Evolutionary conservation across 306 rosid genomes (phyloP), one percentile per base, ranked within the genome.

Genomic region (Amphicarpaea edgeworthii): DNA sequence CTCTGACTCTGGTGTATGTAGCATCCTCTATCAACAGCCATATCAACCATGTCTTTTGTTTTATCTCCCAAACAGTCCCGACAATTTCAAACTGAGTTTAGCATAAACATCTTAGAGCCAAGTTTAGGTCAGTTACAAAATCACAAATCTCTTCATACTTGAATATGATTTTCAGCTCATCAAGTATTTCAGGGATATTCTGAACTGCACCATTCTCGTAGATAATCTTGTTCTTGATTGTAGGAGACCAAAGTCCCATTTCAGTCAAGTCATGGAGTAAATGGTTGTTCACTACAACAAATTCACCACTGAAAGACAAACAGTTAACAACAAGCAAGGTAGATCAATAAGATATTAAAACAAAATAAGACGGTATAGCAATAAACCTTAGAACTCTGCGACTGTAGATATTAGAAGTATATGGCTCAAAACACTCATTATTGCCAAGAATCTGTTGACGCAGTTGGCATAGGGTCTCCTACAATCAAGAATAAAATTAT

Each of bases 51-150:
- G 95, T 91, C 85, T 79, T 91, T 80, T 93, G 98, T 85, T 93
- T 93, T 76, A 93, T 93, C 88, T 93, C 96, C 98, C 97, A 93
- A 57, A 93, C 96, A 85, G 98, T 93, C 68, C 97, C 91, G 90
- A 45, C 21, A 66, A 63, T 23, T 74, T 28, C 17, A 81, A 41
- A 30, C 26, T 49, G 20, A 47, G 38, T 79, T 69, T 28, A 87
- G 84, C 78, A 78, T 68, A 70, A 43, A 55, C 28, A 64, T 23
- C 49, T 61, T 1, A 69, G 37, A 42, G 9, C 46, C 26, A 20
- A 49, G 58, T n/a, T 11, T 1, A 1, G 46, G 61, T 9, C 10
- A 43, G 37, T 60, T 24, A 63, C 7, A 47, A 54, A 69, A 59
- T 47, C 38, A 12, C 50, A 74, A 30, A 28, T 69, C 7, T 17